phyloP scores from a whole-genome alignment of 495 filamentous ascomycete species.

The Podospora fimiseda region DNA sequence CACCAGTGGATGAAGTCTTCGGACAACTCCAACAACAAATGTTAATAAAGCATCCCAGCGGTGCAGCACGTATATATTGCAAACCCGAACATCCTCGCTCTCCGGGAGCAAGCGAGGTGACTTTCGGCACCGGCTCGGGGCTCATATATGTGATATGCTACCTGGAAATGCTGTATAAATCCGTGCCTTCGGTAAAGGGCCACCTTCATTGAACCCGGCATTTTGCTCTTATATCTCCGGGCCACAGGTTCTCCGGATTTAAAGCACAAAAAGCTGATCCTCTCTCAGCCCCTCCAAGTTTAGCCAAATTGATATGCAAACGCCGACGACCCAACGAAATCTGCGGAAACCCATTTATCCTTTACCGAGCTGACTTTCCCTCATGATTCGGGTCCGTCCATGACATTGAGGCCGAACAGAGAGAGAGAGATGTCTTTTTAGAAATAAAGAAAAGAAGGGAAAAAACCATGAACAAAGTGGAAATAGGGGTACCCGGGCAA shows the following conservation, averaged over 20 bases:
- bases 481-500: no score
- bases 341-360: not conserved
- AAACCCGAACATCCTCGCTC: not conserved
- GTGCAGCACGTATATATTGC: no score
- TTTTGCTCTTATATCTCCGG: not conserved
- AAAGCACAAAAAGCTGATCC: not conserved
- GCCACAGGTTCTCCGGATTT: not conserved
- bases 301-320: not conserved
- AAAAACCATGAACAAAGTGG: no score
- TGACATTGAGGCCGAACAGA: no score
- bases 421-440: no score
- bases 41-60: no score
- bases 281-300: slow-evolving; percentile 1
- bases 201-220: no score
- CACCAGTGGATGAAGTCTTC: no score
- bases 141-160: no score
- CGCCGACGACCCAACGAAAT: not conserved
- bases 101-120: not conserved
- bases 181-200: no score
- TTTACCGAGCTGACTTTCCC: not conserved
- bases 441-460: not conserved
- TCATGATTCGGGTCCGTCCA: not conserved
- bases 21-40: no score
- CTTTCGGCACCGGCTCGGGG: not conserved
- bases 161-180: no score